These are phyloP conservation scores for Stephania japonica DNA, from an alignment of 164 flowering plant species.

Conservation along the genomic window DNA sequence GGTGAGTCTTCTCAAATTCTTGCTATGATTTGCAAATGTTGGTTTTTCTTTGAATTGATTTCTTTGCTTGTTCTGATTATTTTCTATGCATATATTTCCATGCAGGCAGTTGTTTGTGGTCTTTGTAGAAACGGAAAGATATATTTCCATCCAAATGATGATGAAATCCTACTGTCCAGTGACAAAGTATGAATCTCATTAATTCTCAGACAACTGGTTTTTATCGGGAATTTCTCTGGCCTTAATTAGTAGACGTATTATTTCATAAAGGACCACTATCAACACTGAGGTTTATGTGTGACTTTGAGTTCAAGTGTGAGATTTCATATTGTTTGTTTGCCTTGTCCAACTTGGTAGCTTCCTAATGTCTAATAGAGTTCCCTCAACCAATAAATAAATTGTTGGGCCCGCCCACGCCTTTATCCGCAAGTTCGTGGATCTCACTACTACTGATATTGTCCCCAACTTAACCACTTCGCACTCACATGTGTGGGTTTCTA, in stretches of 20 bases:
- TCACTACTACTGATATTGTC: no score
- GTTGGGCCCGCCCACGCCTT: no score
- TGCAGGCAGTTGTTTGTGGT: constrained; percentile 96
- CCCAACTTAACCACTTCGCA: no score
- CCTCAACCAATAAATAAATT: neutral
- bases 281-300: neutral
- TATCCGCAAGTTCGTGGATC: no score
- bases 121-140: constrained; percentile 67
- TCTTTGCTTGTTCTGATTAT: neutral
- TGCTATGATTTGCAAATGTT: constrained; percentile 5
- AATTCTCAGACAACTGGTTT: neutral
- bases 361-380: neutral
- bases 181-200: constrained; percentile 63
- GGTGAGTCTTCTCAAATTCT: constrained; percentile 34
- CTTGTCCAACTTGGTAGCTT: neutral
- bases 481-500: no score
- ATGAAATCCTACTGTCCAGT: constrained; percentile 52
- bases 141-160: constrained; percentile 85
- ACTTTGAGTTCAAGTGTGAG: neutral
- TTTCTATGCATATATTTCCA: constrained; percentile 9
- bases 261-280: neutral
- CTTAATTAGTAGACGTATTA: neutral
- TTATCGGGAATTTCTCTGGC: neutral
- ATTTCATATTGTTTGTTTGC: neutral
- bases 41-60: neutral